These are phyloP conservation scores for Discostella pseudostelligera DNA, from an alignment of 108 stramenopile species.

Conservation along the genomic window DNA sequence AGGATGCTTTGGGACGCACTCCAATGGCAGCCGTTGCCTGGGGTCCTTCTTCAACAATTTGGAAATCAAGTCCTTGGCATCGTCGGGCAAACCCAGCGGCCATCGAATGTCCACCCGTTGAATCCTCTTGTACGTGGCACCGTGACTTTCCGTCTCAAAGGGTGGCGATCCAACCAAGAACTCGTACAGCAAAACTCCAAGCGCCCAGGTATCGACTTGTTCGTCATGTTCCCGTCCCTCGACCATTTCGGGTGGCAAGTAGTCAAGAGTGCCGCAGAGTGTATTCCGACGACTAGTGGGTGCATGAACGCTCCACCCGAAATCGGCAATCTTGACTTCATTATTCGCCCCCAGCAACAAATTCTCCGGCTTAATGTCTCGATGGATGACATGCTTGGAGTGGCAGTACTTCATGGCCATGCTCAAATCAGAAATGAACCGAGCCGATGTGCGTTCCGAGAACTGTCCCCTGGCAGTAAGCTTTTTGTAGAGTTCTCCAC, in stretches of 20 bases:
- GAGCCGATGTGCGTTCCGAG: constrained; percentile 76
- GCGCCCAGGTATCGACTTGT: constrained; percentile 90
- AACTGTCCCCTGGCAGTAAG: constrained; percentile 80
- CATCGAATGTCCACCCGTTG: constrained; percentile 90
- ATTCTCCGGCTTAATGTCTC: constrained; percentile 99
- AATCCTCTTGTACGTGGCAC: constrained; percentile 93
- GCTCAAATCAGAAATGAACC: constrained; percentile 88
- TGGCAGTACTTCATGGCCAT: constrained; percentile 95
- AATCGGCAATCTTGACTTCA: constrained; percentile 99
- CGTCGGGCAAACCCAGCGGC: constrained; percentile 82
- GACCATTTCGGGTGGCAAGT: constrained; percentile 99
- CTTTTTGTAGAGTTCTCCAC: constrained; percentile 96
- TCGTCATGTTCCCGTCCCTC: constrained; percentile 90
- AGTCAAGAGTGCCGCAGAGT: constrained; percentile 98
- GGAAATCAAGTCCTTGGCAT: constrained; percentile 93
- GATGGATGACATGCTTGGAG: constrained; percentile 95
- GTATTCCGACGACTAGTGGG: constrained; percentile 91
- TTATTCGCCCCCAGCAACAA: constrained; percentile 88
- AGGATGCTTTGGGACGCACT: constrained; percentile 87
- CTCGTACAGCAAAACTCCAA: constrained; percentile 95
- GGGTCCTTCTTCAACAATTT: constrained; percentile 93
- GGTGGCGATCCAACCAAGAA: constrained; percentile 94
- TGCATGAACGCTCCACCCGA: constrained; percentile 99
- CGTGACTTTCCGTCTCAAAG: constrained; percentile 94
- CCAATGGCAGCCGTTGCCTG: constrained; percentile 72